Evolutionary conservation across 73 alveolate species (phyloP), one percentile per base, ranked within the genome.

Genomic region (Loxodes magnus): DNA sequence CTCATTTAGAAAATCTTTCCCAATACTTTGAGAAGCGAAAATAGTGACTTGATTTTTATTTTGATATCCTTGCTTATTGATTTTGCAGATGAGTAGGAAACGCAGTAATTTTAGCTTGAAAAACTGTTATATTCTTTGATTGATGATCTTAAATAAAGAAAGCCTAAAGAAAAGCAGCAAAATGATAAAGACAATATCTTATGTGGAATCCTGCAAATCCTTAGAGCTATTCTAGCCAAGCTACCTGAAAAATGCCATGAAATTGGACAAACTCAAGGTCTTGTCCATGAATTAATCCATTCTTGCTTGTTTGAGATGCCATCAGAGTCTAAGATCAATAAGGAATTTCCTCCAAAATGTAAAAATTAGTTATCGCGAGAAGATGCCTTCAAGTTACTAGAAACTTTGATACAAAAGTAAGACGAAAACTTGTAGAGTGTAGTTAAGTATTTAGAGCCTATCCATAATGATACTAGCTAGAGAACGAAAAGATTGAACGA

Each of bases 401-500:
- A 10, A 22, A 41, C 9, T n/a, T 15, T 46, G 2, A 25, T 20
- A 25, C 16, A 46, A 46, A 46, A 10, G 20, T 2, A 2, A n/a
- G 15, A 16, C 9, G 7, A 9, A 10, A 7, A 25, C 27, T 25
- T 46, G 27, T 10, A 19, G 10, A n/a, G 10, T 14, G 17, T 25
- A 16, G 27, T 41, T 22, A 0, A 14, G 27, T 10, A 21, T 22
- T 24, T 46, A 46, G 59, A 9, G n/a, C 46, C 9, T 7, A 25
- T 46, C 2, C 59, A 46, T 60, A 35, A 51, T 7, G 72, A 61
- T 50, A 62, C 95, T 21, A 39, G 30, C 44, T 82, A 90, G 95
- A 64, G 95, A 57, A 77, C 95, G n/a, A 44, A 53, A 14, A 37
- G 87, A 23, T 48, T 28, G 33, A 39, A 38, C 5, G 88, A 82